Evolutionary conservation across 441 rosid genomes (phyloP), one percentile per base, ranked within the genome.

Genomic region (Jatropha podagrica): DNA sequence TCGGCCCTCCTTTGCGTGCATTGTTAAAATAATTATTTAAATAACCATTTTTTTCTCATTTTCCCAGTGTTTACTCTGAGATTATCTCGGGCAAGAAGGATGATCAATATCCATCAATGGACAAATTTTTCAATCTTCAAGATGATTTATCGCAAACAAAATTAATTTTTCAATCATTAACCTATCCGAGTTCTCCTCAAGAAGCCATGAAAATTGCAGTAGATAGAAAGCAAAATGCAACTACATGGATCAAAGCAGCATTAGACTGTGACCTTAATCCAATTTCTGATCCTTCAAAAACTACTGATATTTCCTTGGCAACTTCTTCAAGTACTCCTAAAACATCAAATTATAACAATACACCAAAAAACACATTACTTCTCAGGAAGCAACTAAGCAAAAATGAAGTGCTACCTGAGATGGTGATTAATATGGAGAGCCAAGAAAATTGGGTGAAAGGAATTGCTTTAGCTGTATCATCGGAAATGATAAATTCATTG

Each of bases 241-340:
- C 73, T 60, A 78, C 81, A 52, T 90, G 93, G 90, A 82, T 87
- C 58, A 88, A 87, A 88, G 82, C 89, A 63, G 92, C 94, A 4
- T 54, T 89, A 44, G 93, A 86, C 63, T 86, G 83, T 14, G 91
- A 94, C 82, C 91, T 92, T 3, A 74, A 76, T 68, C 82, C 85
- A 27, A 67, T 69, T 81, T 77, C 88, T 71, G 77, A 68, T 7
- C 44, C 42, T 8, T 17, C 69, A 73, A 15, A 65, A 55, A 15
- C 68, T 72, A 14, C 18, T 58, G 76, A 52, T 48, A 49, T 54
- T 27, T 40, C 78, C 2, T 0, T 26, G 3, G 80, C 72, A 9
- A 63, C 66, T 20, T 77, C 49, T 20, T 77, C 49, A 23, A 42
- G 13, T 18, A 32, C 62, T 26, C 26, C 65, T 4, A 72, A 69